These are phyloP conservation scores for Potentilla sterilis DNA, from an alignment of 306 rosid genomes.

Conservation along the genomic window DNA sequence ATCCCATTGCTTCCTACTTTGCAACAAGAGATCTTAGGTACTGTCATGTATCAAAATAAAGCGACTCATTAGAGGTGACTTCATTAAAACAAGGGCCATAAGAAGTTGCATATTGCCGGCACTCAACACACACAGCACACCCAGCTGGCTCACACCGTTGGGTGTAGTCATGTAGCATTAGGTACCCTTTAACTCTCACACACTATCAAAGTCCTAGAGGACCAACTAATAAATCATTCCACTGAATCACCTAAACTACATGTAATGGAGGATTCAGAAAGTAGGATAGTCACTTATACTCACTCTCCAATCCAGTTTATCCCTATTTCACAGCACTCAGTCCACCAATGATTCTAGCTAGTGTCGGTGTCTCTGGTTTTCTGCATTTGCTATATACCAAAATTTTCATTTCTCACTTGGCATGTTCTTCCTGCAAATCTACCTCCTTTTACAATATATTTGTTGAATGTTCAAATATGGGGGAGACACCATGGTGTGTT, in stretches of 20 bases:
- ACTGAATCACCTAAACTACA: neutral
- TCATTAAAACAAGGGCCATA: neutral
- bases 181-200: slow-evolving; percentile 2
- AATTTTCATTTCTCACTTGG: neutral
- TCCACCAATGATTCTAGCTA: neutral
- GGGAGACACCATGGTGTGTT: neutral
- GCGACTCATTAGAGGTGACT: neutral
- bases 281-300: too few relatives aligned
- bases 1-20: neutral
- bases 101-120: slow-evolving; percentile 8
- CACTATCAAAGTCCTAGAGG: neutral
- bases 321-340: neutral
- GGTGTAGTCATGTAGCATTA: neutral
- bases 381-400: neutral
- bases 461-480: neutral
- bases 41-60: neutral
- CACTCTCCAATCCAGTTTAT: neutral
- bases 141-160: slow-evolving; percentile 7
- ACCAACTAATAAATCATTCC: neutral
- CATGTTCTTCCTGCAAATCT: neutral
- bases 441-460: neutral
- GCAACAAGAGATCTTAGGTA: neutral
- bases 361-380: slow-evolving; percentile 16
- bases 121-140: neutral
- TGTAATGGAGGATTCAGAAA: neutral